Percentiles rank a stretch among this genome's conserved stretches.
phyloP scores from a whole-genome alignment of 2,329 filamentous ascomycete genomes.

The Aspergillus sp. region DNA sequence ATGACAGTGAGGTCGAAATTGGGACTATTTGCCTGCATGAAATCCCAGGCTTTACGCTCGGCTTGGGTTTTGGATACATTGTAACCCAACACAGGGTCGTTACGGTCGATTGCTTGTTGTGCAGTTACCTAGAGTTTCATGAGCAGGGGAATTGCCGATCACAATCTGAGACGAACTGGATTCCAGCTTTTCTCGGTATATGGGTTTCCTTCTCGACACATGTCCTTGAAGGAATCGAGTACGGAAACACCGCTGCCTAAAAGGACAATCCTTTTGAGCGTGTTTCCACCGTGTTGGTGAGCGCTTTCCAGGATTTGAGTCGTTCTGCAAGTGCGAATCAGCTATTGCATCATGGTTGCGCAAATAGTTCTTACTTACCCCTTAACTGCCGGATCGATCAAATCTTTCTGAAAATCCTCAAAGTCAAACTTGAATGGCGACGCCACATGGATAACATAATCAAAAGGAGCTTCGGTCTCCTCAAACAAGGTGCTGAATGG shows the following conservation, averaged over 20 bases:
- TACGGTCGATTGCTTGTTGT: slow-evolving; percentile 15
- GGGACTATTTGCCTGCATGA: slow-evolving; percentile 14
- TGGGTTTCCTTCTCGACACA: slow-evolving; percentile 19
- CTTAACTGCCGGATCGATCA: slow-evolving; percentile 58
- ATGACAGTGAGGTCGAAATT: slow-evolving; percentile 21
- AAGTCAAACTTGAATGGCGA: slow-evolving; percentile 59
- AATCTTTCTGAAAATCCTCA: slow-evolving; percentile 40
- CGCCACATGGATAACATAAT: slow-evolving; percentile 62
- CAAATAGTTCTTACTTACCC: slow-evolving; percentile 26
- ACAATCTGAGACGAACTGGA: slow-evolving; percentile 8
- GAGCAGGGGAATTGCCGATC: background rate
- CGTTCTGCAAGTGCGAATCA: slow-evolving; percentile 12
- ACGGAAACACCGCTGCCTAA: slow-evolving; percentile 41
- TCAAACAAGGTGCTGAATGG: slow-evolving; percentile 39
- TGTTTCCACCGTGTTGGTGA: slow-evolving; percentile 8
- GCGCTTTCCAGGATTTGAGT: slow-evolving; percentile 19
- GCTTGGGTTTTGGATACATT: slow-evolving; percentile 17
- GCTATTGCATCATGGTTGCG: slow-evolving; percentile 43
- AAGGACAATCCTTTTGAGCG: slow-evolving; percentile 27
- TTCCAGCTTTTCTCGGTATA: slow-evolving; percentile 30
- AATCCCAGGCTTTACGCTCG: slow-evolving; percentile 21
- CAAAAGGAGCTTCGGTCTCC: slow-evolving; percentile 33
- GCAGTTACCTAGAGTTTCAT: slow-evolving; percentile 15
- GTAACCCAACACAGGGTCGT: slow-evolving; percentile 19
- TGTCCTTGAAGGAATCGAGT: slow-evolving; percentile 27